phyloP scores from a whole-genome alignment of 495 filamentous ascomycete species.

The Trichoderma orchidacearum region DNA sequence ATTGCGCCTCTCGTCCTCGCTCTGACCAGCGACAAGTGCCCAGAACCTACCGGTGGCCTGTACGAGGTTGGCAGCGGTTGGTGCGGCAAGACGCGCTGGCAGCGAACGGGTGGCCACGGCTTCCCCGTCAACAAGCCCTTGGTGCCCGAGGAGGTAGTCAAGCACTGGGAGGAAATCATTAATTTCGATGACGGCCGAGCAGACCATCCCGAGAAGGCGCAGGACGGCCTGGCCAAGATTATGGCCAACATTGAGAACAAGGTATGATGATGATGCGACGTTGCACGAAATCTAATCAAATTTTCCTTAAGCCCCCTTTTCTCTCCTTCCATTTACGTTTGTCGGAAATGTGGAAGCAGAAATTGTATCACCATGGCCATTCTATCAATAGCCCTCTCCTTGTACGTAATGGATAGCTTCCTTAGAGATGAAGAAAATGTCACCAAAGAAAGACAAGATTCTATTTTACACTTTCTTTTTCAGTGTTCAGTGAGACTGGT shows the following conservation, averaged over 20 bases:
- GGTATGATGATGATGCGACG: conserved; percentile 26
- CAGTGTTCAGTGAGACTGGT: too few relatives aligned
- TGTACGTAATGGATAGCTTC: conserved; percentile 12
- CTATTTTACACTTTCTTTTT: too few relatives aligned
- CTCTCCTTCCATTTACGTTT: conserved; percentile 7
- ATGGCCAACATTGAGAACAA: conserved; percentile 85
- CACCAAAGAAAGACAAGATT: background rate
- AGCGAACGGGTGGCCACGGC: conserved; percentile 76
- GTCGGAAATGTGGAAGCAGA: conserved; percentile 4
- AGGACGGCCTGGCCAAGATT: conserved; percentile 69
- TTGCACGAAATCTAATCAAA: background rate
- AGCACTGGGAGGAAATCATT: conserved; percentile 65
- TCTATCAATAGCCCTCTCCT: conserved; percentile 4
- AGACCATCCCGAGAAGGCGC: conserved; percentile 70
- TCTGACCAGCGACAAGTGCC: conserved; percentile 78
- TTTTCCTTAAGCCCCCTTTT: conserved; percentile 9
- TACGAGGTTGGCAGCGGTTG: conserved; percentile 96
- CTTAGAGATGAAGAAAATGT: conserved; percentile 6
- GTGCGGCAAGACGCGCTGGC: conserved; percentile 87
- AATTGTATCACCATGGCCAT: background rate
- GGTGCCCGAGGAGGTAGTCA: conserved; percentile 72
- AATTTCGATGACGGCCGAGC: conserved; percentile 84
- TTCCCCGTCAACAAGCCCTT: conserved; percentile 85
- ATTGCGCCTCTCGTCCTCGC: conserved; percentile 86
- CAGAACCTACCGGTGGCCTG: conserved; percentile 76